A percentile compares a stretch with the other conserved stretches of the same genome.
phyloP scores from a whole-genome alignment of 306 rosid species.

The Gynostemma pentaphyllum region DNA sequence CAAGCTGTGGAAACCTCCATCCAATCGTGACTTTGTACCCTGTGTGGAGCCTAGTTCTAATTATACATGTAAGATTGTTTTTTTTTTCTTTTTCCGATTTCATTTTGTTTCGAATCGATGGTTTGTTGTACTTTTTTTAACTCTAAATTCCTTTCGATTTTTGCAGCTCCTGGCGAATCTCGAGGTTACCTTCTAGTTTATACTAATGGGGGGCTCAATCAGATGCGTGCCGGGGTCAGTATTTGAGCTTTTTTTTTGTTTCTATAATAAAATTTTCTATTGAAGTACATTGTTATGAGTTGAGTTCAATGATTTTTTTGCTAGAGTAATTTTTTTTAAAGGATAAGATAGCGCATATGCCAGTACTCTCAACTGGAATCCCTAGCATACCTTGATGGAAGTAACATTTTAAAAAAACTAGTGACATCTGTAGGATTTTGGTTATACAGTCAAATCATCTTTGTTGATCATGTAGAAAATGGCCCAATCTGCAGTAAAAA shows the following conservation, averaged over 20 bases:
- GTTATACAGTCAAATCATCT: too few relatives aligned
- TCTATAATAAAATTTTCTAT: not conserved
- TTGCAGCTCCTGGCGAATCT: constrained; percentile 52
- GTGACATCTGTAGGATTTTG: too few relatives aligned
- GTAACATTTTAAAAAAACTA: too few relatives aligned
- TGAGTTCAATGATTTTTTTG: too few relatives aligned
- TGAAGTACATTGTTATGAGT: not conserved
- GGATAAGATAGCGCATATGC: too few relatives aligned
- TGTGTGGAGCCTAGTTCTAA: constrained; percentile 54
- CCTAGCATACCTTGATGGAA: too few relatives aligned
- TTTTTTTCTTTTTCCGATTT: too few relatives aligned
- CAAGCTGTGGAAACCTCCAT: constrained; percentile 85
- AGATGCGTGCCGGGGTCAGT: constrained; percentile 93
- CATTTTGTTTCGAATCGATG: not conserved
- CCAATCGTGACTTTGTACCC: constrained; percentile 55
- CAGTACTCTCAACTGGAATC: too few relatives aligned
- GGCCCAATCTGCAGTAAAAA: not conserved
- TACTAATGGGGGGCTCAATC: constrained; percentile 96
- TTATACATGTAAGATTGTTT: constrained; percentile 52
- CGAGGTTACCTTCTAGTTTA: constrained; percentile 80
- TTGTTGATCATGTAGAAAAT: not conserved
- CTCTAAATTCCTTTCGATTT: constrained; percentile 8
- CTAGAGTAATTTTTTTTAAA: too few relatives aligned
- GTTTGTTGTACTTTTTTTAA: constrained; percentile 11
- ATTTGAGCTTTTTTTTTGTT: not conserved